A percentile compares a stretch with the other conserved stretches of the same genome.
phyloP scores from a whole-genome alignment of 805 yeast species.

The Sugiyamaella boreocaroliniensis region DNA sequence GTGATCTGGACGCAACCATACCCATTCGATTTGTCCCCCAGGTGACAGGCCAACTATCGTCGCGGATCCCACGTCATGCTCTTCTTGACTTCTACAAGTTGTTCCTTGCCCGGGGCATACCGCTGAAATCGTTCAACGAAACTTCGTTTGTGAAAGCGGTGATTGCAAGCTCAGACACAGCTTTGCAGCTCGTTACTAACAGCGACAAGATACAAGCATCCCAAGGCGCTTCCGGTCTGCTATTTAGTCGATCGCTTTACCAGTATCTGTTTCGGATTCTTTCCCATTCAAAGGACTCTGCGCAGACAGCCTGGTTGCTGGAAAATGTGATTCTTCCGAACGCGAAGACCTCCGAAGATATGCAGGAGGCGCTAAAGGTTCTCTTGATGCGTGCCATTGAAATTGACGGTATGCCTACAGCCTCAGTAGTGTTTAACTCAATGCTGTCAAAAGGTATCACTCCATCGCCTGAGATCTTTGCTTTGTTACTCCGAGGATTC shows the following conservation, averaged over 20 bases:
- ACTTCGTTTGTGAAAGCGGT: background rate
- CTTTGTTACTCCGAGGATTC: constrained; percentile 26
- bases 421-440: constrained; percentile 19
- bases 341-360: background rate
- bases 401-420: constrained; percentile 22
- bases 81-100: constrained; percentile 11
- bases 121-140: constrained; percentile 1
- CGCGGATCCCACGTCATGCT: constrained; percentile 9
- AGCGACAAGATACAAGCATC: background rate
- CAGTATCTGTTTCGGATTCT: constrained; percentile 7
- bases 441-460: constrained; percentile 19
- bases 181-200: background rate
- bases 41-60: constrained; percentile 10
- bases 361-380: constrained; percentile 8
- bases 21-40: constrained; percentile 7
- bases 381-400: constrained; percentile 23
- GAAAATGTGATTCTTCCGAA: constrained; percentile 9
- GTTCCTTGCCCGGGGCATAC: constrained; percentile 8
- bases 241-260: constrained; percentile 8
- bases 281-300: constrained; percentile 7
- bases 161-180: background rate
- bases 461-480: constrained; percentile 8
- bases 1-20: constrained; percentile 6
- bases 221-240: background rate
- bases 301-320: constrained; percentile 10